Percentiles rank a stretch among this genome's conserved stretches.
These are phyloP conservation scores for Orobanche coerulescens DNA, from an alignment of 257 asterid genomes.

Conservation along the genomic window DNA sequence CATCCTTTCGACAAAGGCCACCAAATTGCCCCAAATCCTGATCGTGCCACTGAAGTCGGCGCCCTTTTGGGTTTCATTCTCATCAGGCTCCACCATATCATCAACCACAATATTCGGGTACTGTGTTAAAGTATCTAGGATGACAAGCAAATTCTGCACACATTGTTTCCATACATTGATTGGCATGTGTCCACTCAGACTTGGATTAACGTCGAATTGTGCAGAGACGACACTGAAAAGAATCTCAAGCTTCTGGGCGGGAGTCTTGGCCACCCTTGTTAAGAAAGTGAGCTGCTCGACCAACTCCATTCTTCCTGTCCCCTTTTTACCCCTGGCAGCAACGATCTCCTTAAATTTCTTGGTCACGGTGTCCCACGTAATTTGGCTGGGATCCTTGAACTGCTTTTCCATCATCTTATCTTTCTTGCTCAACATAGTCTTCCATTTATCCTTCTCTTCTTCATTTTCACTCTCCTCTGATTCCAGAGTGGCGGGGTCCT, in stretches of 20 bases:
- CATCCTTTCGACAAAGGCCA: conserved; percentile 77
- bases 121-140: conserved; percentile 74
- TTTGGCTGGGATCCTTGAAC: conserved; percentile 79
- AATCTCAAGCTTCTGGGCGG: conserved; percentile 95
- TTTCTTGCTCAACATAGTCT: conserved; percentile 76
- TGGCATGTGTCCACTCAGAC: conserved; percentile 93
- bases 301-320: conserved; percentile 84
- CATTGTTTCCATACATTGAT: conserved; percentile 92
- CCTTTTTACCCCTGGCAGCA: conserved; percentile 89
- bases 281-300: conserved; percentile 93
- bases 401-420: conserved; percentile 88
- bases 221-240: conserved; percentile 86
- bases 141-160: conserved; percentile 56
- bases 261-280: conserved; percentile 88
- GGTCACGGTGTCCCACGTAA: conserved; percentile 90
- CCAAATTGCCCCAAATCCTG: conserved; percentile 89
- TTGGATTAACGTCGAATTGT: conserved; percentile 80
- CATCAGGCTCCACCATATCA: conserved; percentile 86
- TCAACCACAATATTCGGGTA: conserved; percentile 84
- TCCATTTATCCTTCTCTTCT: conserved; percentile 59
- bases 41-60: conserved; percentile 61
- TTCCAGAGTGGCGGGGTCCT: conserved; percentile 33
- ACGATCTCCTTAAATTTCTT: conserved; percentile 86
- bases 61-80: conserved; percentile 87
- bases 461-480: conserved; percentile 48